Evolutionary conservation across 2,329 filamentous ascomycete genomes (phyloP), one percentile per base, ranked within the genome.

Genomic region (Xylariaceae sp.): DNA sequence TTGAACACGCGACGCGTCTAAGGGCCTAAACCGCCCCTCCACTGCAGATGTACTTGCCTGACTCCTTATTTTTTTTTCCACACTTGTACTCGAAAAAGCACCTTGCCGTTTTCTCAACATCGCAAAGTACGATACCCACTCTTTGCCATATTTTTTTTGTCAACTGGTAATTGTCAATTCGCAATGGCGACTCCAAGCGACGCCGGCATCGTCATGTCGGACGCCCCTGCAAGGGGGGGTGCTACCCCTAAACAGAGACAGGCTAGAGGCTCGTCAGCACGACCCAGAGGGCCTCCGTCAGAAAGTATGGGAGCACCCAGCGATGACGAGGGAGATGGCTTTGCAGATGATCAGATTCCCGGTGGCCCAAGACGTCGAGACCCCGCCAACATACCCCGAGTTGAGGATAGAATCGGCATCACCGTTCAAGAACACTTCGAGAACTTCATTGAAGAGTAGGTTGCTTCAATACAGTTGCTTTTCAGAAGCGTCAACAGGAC

Each of bases 391-490:
- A 82, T 95, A 29, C 86, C 89, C 5, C 82, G 84, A 55, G 89
- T 93, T 6, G 87, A 91, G 61, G 91, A 96, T 73, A 82, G 82
- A 56, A 88, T 91, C 48, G 90, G 89, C 59, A 81, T 90, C 62
- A 84, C 88, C 51, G 83, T 93, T 21, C 89, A 91, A 69, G 81
- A 88, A 53, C 85, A 88, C 54, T 95, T 96, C 70, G 88, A 93
- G 73, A 81, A 83, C 62, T 96, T 95, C 69, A 83, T 96, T 21
- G 89, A 95, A 69, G 84, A 81, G 89, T 92, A 71, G 69, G 81
- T 71, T 53, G 10, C 7, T 32, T 42, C 29, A 44, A n/a, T 29
- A 26, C 16, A 9, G 12, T 44, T 51, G 37, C n/a, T 40, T 7
- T 21, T 9, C 23, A 44, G 12, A 48, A 26, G 52, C 44, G 29